Conservation (phyloP, 75 land plant genomes). For the Picea glauca region DNA sequence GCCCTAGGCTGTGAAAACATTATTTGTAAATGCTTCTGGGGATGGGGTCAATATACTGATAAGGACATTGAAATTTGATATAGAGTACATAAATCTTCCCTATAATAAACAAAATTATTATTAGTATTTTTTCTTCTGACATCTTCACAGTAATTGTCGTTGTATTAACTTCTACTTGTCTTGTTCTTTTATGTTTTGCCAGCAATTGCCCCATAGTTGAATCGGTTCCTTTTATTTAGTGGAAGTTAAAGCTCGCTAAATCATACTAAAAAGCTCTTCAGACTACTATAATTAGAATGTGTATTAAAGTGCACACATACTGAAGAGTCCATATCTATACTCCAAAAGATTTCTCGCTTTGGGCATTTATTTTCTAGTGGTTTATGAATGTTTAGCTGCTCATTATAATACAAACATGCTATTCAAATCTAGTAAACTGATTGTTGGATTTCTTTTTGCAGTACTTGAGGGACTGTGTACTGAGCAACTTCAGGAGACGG, state of each 20-base stretch:
- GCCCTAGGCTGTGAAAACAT: too few species aligned
- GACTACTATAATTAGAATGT: neutral
- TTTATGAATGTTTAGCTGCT: neutral
- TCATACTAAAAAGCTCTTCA: too few species aligned
- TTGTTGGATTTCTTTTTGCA: conserved; percentile 29
- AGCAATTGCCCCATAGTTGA: neutral
- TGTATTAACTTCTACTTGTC: neutral
- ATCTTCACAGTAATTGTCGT: neutral
- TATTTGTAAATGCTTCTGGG: too few species aligned
- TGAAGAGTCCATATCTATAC: neutral
- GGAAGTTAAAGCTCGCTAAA: too few species aligned
- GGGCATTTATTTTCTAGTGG: neutral
- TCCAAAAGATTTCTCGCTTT: neutral
- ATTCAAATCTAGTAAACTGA: neutral
- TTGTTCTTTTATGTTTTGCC: neutral
- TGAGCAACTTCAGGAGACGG: conserved; percentile 80
- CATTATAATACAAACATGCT: neutral
- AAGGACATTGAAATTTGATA: too few species aligned
- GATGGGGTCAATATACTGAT: too few species aligned
- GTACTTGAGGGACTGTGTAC: conserved; percentile 97
- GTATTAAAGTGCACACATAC: neutral
- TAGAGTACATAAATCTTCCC: too few species aligned
- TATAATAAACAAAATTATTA: too few species aligned
- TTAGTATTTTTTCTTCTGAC: neutral
- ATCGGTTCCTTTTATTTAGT: neutral